phyloP scores from a whole-genome alignment of 2,329 filamentous ascomycete genomes.

The Botryosphaeria agaves region DNA sequence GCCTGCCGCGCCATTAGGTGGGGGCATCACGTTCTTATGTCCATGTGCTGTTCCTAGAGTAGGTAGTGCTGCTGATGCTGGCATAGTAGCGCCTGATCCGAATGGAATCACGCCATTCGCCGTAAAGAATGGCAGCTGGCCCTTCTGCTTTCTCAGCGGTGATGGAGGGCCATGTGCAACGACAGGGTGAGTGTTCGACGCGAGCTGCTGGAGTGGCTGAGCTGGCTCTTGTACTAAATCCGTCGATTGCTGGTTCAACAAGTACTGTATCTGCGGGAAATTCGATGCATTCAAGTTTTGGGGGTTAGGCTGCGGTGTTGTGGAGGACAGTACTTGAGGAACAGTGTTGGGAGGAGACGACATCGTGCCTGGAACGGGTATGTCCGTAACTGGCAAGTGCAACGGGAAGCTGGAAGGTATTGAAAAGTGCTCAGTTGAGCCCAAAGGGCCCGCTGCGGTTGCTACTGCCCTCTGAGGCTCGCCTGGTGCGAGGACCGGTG shows the following conservation, averaged over 20 bases:
- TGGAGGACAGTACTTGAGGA: not conserved
- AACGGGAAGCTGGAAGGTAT: too few relatives aligned
- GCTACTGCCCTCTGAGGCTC: too few relatives aligned
- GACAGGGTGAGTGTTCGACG: not conserved
- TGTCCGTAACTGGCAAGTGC: not conserved
- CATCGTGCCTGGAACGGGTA: not conserved
- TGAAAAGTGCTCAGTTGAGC: too few relatives aligned
- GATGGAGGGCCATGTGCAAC: not conserved
- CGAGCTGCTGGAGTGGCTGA: not conserved
- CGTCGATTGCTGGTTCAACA: not conserved
- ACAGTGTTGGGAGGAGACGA: not conserved
- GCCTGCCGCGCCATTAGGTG: not conserved
- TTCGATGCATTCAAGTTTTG: not conserved
- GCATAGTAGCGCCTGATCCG: not conserved
- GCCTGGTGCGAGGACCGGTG: too few relatives aligned
- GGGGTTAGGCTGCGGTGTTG: not conserved
- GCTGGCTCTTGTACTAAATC: too few relatives aligned
- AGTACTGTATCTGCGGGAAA: not conserved
- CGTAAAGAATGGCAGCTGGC: conserved; percentile 29
- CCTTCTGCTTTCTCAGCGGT: conserved; percentile 18
- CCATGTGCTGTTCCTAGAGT: not conserved
- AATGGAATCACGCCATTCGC: conserved; percentile 10
- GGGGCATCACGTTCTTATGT: not conserved
- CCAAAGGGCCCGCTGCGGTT: too few relatives aligned
- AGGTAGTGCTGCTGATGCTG: not conserved